Percentiles rank a stretch among this genome's conserved stretches.
Evolutionary conservation across 2,329 filamentous ascomycete species (phyloP).

Genomic region (Aureobasidium sp.): DNA sequence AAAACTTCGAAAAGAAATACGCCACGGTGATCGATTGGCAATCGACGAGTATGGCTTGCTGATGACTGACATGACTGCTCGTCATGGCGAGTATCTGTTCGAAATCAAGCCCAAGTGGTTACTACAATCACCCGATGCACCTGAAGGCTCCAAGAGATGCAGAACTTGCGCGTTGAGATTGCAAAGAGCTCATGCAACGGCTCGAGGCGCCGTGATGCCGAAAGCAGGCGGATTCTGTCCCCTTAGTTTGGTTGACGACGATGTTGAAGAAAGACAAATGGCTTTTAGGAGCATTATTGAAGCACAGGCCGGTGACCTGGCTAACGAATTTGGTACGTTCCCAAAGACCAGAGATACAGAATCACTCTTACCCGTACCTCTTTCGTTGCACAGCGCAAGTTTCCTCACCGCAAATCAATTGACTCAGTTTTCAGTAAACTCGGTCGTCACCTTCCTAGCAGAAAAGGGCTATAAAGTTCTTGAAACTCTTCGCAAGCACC

Average conservation of each 20-base stretch:
- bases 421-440: background rate
- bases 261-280: slow-evolving; percentile 20
- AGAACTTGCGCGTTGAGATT: slow-evolving; percentile 42
- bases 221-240: slow-evolving; percentile 31
- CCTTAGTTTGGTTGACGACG: slow-evolving; percentile 32
- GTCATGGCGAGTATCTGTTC: slow-evolving; percentile 23
- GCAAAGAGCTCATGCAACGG: slow-evolving; percentile 21
- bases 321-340: background rate
- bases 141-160: slow-evolving; percentile 34
- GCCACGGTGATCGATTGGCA: slow-evolving; percentile 24
- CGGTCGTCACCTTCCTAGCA: slow-evolving; percentile 24
- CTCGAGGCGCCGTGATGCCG: background rate
- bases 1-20: slow-evolving; percentile 20
- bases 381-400: background rate
- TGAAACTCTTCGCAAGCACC: slow-evolving; percentile 30
- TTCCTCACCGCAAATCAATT: background rate
- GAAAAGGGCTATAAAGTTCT: slow-evolving; percentile 32
- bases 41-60: slow-evolving; percentile 26
- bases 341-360: background rate
- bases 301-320: background rate
- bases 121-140: slow-evolving; percentile 39
- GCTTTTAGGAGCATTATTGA: slow-evolving; percentile 23
- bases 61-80: slow-evolving; percentile 31
- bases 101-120: slow-evolving; percentile 47
- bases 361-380: background rate